Evolutionary conservation across 371 early-diverging fungal species (phyloP), one percentile per base, ranked within the genome.

Genomic region (Apophysomyces ossiformis): DNA sequence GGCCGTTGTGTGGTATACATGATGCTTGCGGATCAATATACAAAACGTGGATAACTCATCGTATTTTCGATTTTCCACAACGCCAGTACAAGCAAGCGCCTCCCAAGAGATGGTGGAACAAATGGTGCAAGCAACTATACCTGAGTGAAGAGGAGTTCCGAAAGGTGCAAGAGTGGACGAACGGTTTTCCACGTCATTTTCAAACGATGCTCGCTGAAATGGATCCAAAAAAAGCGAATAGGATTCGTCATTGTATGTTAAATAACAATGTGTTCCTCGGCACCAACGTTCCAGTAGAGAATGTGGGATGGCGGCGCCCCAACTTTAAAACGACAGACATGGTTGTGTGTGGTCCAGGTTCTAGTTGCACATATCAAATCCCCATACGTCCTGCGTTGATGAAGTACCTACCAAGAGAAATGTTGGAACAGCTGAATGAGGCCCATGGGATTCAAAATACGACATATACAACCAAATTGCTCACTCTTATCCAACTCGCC

Each of bases 291-390:
- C 41, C 41, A 5, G 21, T 18, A 50, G 54, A 18, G 21, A 5
- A 16, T 4, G 18, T 50, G 7, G 21, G 21, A 50, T 50, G 54
- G 54, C 54, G 54, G 21, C 54, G 54, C 54, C 54, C 54, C 2
- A 50, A 50, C 54, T 50, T 50, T 50, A 50, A 50, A 21, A 50
- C 54, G 54, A 21, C n/a, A 50, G 54, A 50, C 21, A 50, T 50
- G 54, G 16, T 16, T 50, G 54, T 50, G 6, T 50, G 54, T 21
- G 54, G 54, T 21, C 54, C 54, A 21, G 54, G 54, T 21, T n/a
- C 54, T 4, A 7, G 54, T 9, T 21, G 54, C 9, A 21, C n/a
- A 21, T 50, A 18, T 50, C 54, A 50, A 21, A 50, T 50, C 54
- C 54, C 54, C 35, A 21, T 50, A 21, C 54, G 54, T 7, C 54